Percentiles rank a stretch among this genome's conserved stretches.
Conservation (phyloP, 352 stramenopile genomes). For the Globisporangium yorkense region DNA sequence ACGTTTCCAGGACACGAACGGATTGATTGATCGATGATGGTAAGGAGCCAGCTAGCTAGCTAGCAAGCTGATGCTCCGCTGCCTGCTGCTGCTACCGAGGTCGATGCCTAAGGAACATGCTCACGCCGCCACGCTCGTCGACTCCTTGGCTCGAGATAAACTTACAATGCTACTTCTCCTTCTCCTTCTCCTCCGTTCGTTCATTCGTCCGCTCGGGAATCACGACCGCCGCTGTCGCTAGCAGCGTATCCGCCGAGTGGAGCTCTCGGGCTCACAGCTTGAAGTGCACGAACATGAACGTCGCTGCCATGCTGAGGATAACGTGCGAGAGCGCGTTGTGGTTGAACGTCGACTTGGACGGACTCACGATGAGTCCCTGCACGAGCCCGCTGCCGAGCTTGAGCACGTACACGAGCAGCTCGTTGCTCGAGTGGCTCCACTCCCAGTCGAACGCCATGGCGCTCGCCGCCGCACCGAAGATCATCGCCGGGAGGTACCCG, state of each 20-base stretch:
- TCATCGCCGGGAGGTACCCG: slow-evolving; percentile 75
- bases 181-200: too few relatives aligned
- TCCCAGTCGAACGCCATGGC: slow-evolving; percentile 76
- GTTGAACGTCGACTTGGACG: slow-evolving; percentile 84
- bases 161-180: too few relatives aligned
- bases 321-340: slow-evolving; percentile 87
- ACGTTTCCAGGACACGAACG: too few relatives aligned
- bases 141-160: too few relatives aligned
- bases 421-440: slow-evolving; percentile 73
- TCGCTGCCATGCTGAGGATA: slow-evolving; percentile 75
- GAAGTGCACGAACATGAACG: slow-evolving; percentile 82
- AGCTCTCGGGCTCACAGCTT: slow-evolving; percentile 33
- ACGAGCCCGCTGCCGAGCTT: slow-evolving; percentile 77
- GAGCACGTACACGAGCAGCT: slow-evolving; percentile 76
- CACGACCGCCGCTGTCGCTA: not conserved
- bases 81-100: too few relatives aligned
- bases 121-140: too few relatives aligned
- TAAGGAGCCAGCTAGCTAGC: too few relatives aligned
- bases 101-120: too few relatives aligned
- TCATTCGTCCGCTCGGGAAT: too few relatives aligned
- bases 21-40: too few relatives aligned
- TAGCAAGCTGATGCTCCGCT: too few relatives aligned
- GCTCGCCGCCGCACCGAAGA: slow-evolving; percentile 71
- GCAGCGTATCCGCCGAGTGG: too few relatives aligned
- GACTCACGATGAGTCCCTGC: slow-evolving; percentile 75